Conservation (phyloP, 176 grass and related monocot genomes). For the Secale cereale region DNA sequence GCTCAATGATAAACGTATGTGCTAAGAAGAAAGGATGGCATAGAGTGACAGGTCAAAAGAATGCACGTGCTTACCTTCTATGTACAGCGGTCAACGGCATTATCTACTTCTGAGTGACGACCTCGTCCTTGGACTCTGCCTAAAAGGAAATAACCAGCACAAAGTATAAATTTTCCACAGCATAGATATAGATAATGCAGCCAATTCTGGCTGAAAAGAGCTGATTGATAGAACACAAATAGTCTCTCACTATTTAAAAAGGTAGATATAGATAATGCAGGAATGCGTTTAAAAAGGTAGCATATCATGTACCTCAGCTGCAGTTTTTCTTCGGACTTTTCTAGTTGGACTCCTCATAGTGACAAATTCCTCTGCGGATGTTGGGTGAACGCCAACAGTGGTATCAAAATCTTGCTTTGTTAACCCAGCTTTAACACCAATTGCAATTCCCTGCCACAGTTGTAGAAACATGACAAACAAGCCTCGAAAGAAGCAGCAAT, state of each 20-base stretch:
- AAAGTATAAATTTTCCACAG: neutral
- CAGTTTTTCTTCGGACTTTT: conserved; percentile 51
- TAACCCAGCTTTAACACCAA: conserved; percentile 88
- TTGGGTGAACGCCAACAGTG: conserved; percentile 87
- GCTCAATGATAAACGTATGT: neutral
- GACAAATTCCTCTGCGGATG: conserved; percentile 85
- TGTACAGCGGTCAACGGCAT: neutral
- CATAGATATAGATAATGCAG: neutral
- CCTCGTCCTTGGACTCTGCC: conserved; percentile 65
- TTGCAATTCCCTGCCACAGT: conserved; percentile 69
- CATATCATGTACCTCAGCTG: conserved; percentile 48
- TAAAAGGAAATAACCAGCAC: conserved; percentile 25
- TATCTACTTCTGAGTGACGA: conserved; percentile 32
- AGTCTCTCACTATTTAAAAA: neutral
- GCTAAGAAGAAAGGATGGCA: neutral
- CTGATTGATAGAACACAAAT: neutral
- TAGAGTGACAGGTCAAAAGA: neutral
- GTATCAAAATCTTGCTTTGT: conserved; percentile 91
- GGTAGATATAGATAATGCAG: neutral
- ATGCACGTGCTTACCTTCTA: conserved; percentile 33
- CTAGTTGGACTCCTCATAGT: conserved; percentile 80
- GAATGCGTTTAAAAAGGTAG: neutral
- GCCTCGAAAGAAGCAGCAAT: conserved; percentile 18
- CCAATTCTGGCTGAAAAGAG: conserved; percentile 1
- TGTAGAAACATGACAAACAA: neutral